Base-by-base conservation (phyloP, 2,329 filamentous ascomycete species). In the Pseudogymnoascus sp. region DNA sequence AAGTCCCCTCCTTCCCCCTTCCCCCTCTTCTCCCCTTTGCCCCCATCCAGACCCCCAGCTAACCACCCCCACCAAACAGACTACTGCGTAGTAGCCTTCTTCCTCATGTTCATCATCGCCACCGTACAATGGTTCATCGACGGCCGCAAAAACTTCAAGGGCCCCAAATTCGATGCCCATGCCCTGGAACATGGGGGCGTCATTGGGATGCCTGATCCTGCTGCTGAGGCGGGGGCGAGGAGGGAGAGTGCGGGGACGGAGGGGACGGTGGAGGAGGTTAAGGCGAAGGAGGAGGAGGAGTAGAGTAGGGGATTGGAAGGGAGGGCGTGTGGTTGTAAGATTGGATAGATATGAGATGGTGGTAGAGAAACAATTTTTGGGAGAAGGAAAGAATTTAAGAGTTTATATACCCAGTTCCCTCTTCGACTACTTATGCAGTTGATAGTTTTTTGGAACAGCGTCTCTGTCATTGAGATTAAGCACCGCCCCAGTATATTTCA, bases 121-220 rank as follows among this genome's bases (percentile, higher is more conserved):
- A 72, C 74, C 0, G 70, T 84, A 25, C 82, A 85, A 67, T 86
- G 83, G 83, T 73, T 84, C 59, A 70, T 85, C 12, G 83, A 86
- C 64, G 83, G 83, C 6, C 75, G 80, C 33, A 85, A 85, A 74
- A 84, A 86, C 69, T 86, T 81, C 80, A 64, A 59, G 7, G 67
- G 68, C 3, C 68, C 68, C 33, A 73, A 75, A 5, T 66, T 81
- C 16, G 76, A 81, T 62, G 70, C 79, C 1, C 68, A 70, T 6
- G 64, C 63, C 6, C 39, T 73, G 50, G 65, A 67, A 20, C 64
- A 66, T 50, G 71, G 70, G 1, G 68, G 68, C 20, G 66, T 69
- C 3, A 57, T 66, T 2, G 63, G 63, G 3, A 63, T 67, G 37
- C 8, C 16, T 4, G 22, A 25, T 25, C 8, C n/a, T n/a, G n/a